Evolutionary conservation across 108 stramenopile genomes (phyloP), one percentile per base, ranked within the genome.

Genomic region (Skeletonema costatum): DNA sequence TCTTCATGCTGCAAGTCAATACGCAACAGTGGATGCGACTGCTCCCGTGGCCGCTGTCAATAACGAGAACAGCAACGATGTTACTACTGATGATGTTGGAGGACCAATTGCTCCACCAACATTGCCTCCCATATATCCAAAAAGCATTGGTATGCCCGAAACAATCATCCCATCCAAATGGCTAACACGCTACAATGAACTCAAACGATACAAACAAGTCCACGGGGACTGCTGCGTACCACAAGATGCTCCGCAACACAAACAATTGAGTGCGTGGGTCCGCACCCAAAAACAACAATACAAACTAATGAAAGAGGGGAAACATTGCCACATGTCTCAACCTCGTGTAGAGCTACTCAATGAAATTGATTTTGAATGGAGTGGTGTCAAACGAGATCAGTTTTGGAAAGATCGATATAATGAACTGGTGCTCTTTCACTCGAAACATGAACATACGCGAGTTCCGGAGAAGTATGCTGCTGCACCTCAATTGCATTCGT

Each of bases 241-340:
- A 3, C 71, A 66, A 33, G 77, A 81, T 38, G 77, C 65, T 67
- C 36, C 72, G 11, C 44, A 44, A 10, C 70, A 82, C 51, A 78
- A 64, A 50, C 71, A 73, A 59, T 80, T 90, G 38, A 74, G 71
- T 33, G 76, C 87, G 1, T 90, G 89, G 89, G 71, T 86, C 31
- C 84, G 86, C 41, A 80, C 85, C 41, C 90, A 91, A 64, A 83
- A 88, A 53, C 80, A 85, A 10, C 87, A 91, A 66, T 87, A 80
- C 78, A 82, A 85, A 35, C 39, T 86, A 29, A 42, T 79, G 38
- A 17, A 62, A 16, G 81, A 88, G 50, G 90, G 90, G 6, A 81
- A 82, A 11, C 66, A 73, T 21, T 82, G 77, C 2, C 86, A 87
- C 62, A 80, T 91, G 70, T 85, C 90, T 2, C 73, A 64, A 31